Percentiles rank a stretch among this genome's conserved stretches.
Conservation (phyloP, 1,139 yeast species). For the Nakaseomyces kungkrabaensis region DNA sequence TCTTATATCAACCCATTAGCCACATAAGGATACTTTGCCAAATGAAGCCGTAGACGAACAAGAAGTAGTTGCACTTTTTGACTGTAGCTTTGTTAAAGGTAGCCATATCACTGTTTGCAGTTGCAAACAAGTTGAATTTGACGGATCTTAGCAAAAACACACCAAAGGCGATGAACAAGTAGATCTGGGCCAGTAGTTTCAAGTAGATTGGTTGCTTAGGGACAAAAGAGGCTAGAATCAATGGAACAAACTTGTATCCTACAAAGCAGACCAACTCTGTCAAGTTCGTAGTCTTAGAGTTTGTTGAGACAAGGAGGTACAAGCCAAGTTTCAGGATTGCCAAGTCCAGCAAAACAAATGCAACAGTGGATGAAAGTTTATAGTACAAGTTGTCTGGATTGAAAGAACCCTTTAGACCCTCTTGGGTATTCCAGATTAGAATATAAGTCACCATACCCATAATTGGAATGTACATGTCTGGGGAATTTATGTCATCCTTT, state of each 20-base stretch:
- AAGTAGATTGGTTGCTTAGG: conserved; percentile 32
- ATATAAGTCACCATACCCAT: conserved; percentile 91
- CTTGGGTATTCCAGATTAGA: conserved; percentile 71
- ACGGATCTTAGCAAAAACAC: conserved; percentile 76
- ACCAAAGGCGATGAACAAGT: conserved; percentile 47
- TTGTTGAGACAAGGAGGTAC: conserved; percentile 37
- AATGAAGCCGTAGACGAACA: conserved; percentile 76
- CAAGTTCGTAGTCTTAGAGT: conserved; percentile 36
- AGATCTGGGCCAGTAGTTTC: conserved; percentile 34
- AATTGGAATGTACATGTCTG: conserved; percentile 90
- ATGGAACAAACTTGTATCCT: conserved; percentile 89
- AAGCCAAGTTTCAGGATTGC: conserved; percentile 51
- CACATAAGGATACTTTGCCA: conserved; percentile 60
- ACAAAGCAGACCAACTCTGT: conserved; percentile 85
- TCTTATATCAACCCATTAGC: conserved; percentile 32
- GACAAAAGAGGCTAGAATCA: conserved; percentile 45
- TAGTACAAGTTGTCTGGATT: conserved; percentile 90
- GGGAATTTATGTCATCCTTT: conserved; percentile 71
- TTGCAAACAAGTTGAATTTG: conserved; percentile 61
- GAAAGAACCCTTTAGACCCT: conserved; percentile 82
- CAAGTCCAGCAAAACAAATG: conserved; percentile 68
- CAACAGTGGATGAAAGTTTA: conserved; percentile 82
- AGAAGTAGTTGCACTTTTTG: conserved; percentile 74
- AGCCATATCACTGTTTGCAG: conserved; percentile 43
- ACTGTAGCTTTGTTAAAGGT: conserved; percentile 58